Base-by-base conservation (phyloP, 192 early-diverging fungal genomes). In the Spizellomyces sp. region DNA sequence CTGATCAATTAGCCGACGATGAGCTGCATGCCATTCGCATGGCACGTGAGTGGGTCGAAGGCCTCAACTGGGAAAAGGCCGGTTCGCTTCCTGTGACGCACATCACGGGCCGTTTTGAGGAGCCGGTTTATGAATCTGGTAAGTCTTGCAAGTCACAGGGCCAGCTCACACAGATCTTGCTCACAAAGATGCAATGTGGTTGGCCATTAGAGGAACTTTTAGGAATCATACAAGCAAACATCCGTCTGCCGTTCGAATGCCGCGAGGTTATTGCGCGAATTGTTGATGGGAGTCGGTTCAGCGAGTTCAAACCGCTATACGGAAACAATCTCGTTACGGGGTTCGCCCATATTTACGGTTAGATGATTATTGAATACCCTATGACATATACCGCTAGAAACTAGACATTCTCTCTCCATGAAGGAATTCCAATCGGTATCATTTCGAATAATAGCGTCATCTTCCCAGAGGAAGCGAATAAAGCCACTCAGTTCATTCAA, bases 371-470 rank as follows among this genome's bases (percentile, higher is more conserved):
- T 3, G 27, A 36, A 36, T 36, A 3, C 27, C 27, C 27, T 36
- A 36, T 36, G 0, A 36, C 27, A 36, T 0, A 36, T 36, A 36
- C 27, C 27, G 27, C 1, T 36, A 3, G 27, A 36, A 36, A 36
- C 27, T 36, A 36, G 27, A 36, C 27, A 36, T 36, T 36, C 3
- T 36, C 27, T 36, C 27, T 36, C 27, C 3, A 36, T 36, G 27
- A 36, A 36, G 27, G 27, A 36, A 36, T 36, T 66, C 94, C 92
- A 5, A 91, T 97, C 22, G 95, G 94, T 67, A 93, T 97, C 48
- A 81, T 97, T 12, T 94, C 93, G 60, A 97, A 97, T 81, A 96
- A 97, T 76, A 94, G 95, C 67, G 93, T 97, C 59, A 78, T 97
- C 57, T 95, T 96, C 70, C 91, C 92, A 6, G 95, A 97, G 78